Evolutionary conservation across 805 yeast genomes (phyloP).

Genomic region (Monosporozyma servazzii): DNA sequence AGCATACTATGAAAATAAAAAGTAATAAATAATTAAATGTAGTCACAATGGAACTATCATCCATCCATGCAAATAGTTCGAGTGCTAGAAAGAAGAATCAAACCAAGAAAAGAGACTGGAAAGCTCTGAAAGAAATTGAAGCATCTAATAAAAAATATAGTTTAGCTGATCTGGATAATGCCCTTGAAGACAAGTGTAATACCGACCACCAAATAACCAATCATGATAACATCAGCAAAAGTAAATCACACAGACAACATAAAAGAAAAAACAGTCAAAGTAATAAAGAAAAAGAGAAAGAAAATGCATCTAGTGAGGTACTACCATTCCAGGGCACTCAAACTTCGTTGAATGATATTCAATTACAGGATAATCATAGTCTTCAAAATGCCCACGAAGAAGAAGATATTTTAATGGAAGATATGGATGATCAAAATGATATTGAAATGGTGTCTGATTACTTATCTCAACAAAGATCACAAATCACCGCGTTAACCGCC

Average conservation of each 20-base stretch:
- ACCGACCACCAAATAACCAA: background rate
- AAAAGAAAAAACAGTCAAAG: background rate
- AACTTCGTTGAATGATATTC: background rate
- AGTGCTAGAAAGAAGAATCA: background rate
- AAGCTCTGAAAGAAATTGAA: background rate
- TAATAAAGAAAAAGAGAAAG: background rate
- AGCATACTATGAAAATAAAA: background rate
- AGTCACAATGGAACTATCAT: background rate
- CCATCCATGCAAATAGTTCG: background rate
- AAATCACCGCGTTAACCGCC: background rate
- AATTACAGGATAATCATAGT: background rate
- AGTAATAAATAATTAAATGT: background rate
- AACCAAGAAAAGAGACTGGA: background rate
- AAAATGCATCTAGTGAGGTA: background rate
- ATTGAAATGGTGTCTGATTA: conserved; percentile 37
- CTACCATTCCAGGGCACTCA: background rate
- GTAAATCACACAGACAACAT: background rate
- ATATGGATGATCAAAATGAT: conserved; percentile 39
- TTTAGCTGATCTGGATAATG: conserved; percentile 2
- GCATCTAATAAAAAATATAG: conserved; percentile 1
- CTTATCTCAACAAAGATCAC: conserved; percentile 25
- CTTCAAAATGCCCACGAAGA: conserved; percentile 9
- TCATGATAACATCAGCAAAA: background rate
- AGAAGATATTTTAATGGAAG: conserved; percentile 42
- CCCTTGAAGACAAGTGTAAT: background rate